Evolutionary conservation across 176 grass and related monocot genomes (phyloP), one percentile per base, ranked within the genome.

Genomic region (Elymus sibiricus): DNA sequence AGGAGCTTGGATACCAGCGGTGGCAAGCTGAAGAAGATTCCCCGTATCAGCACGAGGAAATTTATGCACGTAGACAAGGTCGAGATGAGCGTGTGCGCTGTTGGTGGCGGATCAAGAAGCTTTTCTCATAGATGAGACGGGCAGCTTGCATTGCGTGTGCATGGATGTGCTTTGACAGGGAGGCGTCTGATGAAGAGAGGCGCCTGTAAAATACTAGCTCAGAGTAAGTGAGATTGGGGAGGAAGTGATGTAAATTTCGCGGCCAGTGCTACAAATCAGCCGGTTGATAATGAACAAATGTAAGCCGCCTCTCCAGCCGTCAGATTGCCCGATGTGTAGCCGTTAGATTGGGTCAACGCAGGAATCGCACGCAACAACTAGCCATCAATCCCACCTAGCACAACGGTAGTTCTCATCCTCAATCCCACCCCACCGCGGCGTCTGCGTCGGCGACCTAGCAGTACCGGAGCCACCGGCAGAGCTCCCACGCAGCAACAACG

Each of bases 121-220:
- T 90, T 90, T 35, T 27, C 74, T 64, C 79, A 58, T 5, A 78
- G 88, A 46, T 9, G 17, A 77, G 26, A 47, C 21, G 15, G 28
- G 55, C 58, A 38, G 15, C 26, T 49, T 17, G 49, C 6, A 4
- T 49, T 62, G 83, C 27, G 14, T 73, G 14, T 73, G 86, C 56
- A 35, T 42, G 82, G 76, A 26, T 71, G 67, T 56, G 35, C 86
- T 44, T 22, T 9, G 25, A 42, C 15, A 38, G 47, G 71, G 53
- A 75, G 68, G 3, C 27, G 39, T 74, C 32, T 28, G 27, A 11
- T n/a, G 28, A 12, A 72, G 55, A 55, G 11, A 42, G 13, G 2
- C 70, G 56, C 70, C 21, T 86, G 88, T 82, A 83, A 72, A 56
- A 56, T 90, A 1, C 29, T 29, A 78, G n/a, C 79, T 73, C 39